phyloP scores from a whole-genome alignment of 163 green algal genomes.

The Chlamydomonas reinhardtii region DNA sequence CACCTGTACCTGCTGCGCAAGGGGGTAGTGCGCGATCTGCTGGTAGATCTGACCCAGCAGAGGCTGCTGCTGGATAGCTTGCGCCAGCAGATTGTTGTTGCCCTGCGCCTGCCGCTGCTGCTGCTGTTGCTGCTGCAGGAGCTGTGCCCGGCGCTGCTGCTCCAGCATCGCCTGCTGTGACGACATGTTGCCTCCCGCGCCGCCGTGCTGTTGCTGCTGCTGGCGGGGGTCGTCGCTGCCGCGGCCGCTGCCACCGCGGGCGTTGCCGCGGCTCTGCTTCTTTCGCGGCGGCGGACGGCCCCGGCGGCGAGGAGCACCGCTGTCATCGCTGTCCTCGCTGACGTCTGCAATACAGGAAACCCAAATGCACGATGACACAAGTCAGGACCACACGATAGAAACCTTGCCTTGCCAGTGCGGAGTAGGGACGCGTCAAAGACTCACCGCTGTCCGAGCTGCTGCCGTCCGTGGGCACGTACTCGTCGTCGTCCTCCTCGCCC shows the following conservation, averaged over 20 bases:
- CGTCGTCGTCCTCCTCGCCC: slow-evolving; percentile 40
- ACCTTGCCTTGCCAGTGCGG: too few species aligned
- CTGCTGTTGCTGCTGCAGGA: slow-evolving; percentile 36
- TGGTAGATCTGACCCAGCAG: too few species aligned
- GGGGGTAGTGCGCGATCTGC: slow-evolving; percentile 11
- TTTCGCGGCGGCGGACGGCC: neutral
- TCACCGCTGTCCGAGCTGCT: slow-evolving; percentile 36
- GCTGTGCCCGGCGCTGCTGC: slow-evolving; percentile 31
- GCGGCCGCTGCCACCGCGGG: neutral
- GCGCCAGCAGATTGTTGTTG: neutral
- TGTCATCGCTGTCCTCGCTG: slow-evolving; percentile 11
- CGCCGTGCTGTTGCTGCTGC: neutral
- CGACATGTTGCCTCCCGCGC: slow-evolving; percentile 23
- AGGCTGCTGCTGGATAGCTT: slow-evolving; percentile 20
- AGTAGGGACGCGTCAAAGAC: too few species aligned
- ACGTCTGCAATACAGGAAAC: neutral
- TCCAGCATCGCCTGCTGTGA: slow-evolving; percentile 25
- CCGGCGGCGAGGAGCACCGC: neutral
- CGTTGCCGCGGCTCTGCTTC: neutral
- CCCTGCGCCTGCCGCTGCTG: neutral
- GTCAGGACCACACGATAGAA: too few species aligned
- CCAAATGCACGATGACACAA: too few species aligned
- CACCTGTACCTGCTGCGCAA: slow-evolving; percentile 7
- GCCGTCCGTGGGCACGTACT: slow-evolving; percentile 42
- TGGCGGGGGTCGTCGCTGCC: neutral